phyloP scores from a whole-genome alignment of 2,329 filamentous ascomycete genomes.

The Neocucurbitaria cava region DNA sequence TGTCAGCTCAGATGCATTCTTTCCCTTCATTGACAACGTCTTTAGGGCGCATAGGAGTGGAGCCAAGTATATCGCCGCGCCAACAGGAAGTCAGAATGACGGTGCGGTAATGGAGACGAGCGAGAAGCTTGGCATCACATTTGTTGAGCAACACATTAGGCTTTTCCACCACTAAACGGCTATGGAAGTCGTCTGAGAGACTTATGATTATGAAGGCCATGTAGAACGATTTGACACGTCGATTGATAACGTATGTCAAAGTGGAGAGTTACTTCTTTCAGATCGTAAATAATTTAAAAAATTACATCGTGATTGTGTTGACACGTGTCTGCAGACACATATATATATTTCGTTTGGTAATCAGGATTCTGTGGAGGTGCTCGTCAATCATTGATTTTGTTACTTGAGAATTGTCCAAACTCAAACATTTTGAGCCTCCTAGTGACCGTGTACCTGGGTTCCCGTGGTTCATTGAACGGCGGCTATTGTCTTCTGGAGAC shows the following conservation, averaged over 20 bases:
- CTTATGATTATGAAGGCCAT: constrained; percentile 3
- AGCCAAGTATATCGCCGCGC: constrained; percentile 94
- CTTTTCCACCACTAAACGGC: constrained; percentile 86
- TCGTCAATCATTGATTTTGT: neutral
- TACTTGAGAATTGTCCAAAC: neutral
- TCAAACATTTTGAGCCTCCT: too few relatives aligned
- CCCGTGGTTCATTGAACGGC: too few relatives aligned
- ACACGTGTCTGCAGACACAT: too few relatives aligned
- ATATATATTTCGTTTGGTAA: too few relatives aligned
- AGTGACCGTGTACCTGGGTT: too few relatives aligned
- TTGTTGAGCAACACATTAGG: constrained; percentile 92
- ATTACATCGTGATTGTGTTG: neutral
- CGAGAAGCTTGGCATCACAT: constrained; percentile 89
- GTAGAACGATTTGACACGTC: constrained; percentile 3
- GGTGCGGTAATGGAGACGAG: constrained; percentile 83
- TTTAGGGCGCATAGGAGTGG: constrained; percentile 89
- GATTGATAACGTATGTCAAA: too few relatives aligned
- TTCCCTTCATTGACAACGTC: constrained; percentile 98
- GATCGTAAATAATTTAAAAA: neutral
- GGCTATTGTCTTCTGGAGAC: neutral
- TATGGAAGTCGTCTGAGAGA: neutral
- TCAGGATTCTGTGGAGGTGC: too few relatives aligned
- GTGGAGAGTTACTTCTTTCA: neutral
- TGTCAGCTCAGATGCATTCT: constrained; percentile 95
- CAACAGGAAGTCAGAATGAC: constrained; percentile 88